Evolutionary conservation across 495 filamentous ascomycete genomes (phyloP).

Genomic region (Bathelium albidoporum): DNA sequence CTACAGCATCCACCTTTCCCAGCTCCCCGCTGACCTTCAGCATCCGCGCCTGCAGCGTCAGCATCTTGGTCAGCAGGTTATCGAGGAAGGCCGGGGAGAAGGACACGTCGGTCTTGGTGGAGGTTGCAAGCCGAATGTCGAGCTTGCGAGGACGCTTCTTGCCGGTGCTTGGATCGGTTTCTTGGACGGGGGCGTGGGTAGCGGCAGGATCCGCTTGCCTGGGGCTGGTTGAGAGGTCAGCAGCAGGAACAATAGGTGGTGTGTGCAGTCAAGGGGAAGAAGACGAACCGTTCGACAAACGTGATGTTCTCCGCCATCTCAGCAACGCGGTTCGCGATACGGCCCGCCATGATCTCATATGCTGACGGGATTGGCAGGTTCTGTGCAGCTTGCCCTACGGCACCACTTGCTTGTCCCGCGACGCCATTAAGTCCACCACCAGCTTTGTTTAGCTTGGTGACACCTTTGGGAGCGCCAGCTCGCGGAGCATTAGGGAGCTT

Average conservation of each 20-base stretch:
- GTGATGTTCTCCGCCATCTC: slow-evolving; percentile 37
- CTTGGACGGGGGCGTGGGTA: slow-evolving; percentile 9
- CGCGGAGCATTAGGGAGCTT: background rate
- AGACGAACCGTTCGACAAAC: slow-evolving; percentile 32
- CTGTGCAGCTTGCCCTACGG: background rate
- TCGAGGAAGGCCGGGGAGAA: slow-evolving; percentile 36
- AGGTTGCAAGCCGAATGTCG: slow-evolving; percentile 28
- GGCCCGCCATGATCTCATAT: slow-evolving; percentile 31
- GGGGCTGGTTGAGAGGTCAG: background rate
- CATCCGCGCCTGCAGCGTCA: slow-evolving; percentile 32
- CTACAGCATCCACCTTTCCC: slow-evolving; percentile 24
- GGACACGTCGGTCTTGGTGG: slow-evolving; percentile 21
- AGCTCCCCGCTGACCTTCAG: slow-evolving; percentile 28
- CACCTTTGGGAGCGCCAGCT: background rate
- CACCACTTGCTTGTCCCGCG: background rate
- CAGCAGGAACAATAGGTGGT: background rate
- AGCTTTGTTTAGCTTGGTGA: background rate
- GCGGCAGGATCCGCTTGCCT: slow-evolving; percentile 8
- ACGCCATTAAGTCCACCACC: background rate
- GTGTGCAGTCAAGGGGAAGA: too few species aligned
- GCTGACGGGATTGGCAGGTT: slow-evolving; percentile 15
- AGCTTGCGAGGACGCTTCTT: slow-evolving; percentile 32
- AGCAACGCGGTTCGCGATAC: slow-evolving; percentile 33
- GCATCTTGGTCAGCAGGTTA: slow-evolving; percentile 34
- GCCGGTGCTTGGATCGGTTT: slow-evolving; percentile 5